phyloP scores from a whole-genome alignment of 257 asterid genomes.

The Capsicum rhomboideum region DNA sequence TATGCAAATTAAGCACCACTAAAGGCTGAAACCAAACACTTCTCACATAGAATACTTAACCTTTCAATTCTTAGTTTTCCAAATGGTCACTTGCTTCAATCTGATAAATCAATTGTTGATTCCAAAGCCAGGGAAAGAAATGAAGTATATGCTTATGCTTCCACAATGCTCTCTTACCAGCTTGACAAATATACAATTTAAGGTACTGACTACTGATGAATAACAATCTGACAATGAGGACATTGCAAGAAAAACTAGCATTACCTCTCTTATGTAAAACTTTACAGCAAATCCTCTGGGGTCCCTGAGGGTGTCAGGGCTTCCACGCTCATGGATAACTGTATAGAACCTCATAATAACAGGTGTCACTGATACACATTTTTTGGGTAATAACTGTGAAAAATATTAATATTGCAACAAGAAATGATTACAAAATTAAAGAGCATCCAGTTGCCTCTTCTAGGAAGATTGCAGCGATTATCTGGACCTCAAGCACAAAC shows the following conservation, averaged over 20 bases:
- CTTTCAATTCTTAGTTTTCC: neutral
- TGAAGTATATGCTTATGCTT: neutral
- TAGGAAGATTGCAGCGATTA: too few relatives aligned
- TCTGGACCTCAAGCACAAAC: too few relatives aligned
- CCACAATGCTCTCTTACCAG: neutral
- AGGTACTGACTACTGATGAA: neutral
- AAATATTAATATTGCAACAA: too few relatives aligned
- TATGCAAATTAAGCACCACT: neutral
- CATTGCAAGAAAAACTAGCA: neutral
- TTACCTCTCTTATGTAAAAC: constrained; percentile 55
- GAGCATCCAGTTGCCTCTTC: too few relatives aligned
- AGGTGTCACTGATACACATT: constrained; percentile 31
- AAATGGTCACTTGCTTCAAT: neutral
- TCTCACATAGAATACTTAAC: neutral
- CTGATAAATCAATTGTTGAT: neutral
- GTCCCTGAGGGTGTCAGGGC: constrained; percentile 95
- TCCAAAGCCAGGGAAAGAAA: neutral
- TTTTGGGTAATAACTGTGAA: too few relatives aligned
- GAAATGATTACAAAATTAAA: too few relatives aligned
- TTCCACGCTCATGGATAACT: constrained; percentile 94
- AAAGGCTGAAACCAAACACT: neutral
- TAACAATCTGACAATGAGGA: neutral
- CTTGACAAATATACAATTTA: neutral
- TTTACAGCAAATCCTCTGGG: constrained; percentile 80
- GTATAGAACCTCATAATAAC: constrained; percentile 90